These are phyloP conservation scores for Plectranthus barbatus DNA, from an alignment of 257 asterid species.

Conservation along the genomic window DNA sequence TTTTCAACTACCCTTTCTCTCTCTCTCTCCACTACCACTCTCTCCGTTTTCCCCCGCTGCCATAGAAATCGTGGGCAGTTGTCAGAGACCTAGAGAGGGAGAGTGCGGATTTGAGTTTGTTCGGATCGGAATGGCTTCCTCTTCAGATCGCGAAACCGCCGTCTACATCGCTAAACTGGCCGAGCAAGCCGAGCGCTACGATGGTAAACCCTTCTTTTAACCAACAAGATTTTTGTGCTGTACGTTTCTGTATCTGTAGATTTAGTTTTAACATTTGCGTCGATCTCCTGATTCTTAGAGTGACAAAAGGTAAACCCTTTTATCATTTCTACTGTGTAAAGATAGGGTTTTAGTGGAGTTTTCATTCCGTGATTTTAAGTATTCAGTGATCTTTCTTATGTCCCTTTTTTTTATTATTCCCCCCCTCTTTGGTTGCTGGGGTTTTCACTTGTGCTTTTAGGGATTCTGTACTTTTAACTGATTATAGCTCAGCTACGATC, in stretches of 20 bases:
- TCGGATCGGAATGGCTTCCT: constrained; percentile 37
- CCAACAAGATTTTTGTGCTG: neutral
- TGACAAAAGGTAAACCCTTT: neutral
- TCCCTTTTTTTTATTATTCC: neutral
- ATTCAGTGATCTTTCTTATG: too few relatives aligned
- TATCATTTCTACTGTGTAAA: neutral
- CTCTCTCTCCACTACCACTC: constrained; percentile 9
- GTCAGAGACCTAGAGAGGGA: constrained; percentile 23
- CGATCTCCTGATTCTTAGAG: constrained; percentile 15
- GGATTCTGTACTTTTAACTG: neutral
- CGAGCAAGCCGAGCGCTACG: constrained; percentile 59
- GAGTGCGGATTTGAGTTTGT: constrained; percentile 1
- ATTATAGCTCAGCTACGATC: neutral
- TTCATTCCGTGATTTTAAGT: too few relatives aligned
- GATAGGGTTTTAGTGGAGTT: neutral
- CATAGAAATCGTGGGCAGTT: constrained; percentile 4
- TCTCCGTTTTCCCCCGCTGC: neutral
- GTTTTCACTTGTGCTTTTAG: neutral
- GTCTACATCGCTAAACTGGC: constrained; percentile 49
- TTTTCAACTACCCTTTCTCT: neutral
- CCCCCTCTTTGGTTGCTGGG: neutral
- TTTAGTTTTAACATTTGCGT: neutral
- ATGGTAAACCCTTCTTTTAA: constrained; percentile 23
- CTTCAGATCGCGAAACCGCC: constrained; percentile 43
- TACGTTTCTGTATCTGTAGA: constrained; percentile 4